These are phyloP conservation scores for Acrodontium crateriforme DNA, from an alignment of 2,329 filamentous ascomycete species.

Conservation along the genomic window DNA sequence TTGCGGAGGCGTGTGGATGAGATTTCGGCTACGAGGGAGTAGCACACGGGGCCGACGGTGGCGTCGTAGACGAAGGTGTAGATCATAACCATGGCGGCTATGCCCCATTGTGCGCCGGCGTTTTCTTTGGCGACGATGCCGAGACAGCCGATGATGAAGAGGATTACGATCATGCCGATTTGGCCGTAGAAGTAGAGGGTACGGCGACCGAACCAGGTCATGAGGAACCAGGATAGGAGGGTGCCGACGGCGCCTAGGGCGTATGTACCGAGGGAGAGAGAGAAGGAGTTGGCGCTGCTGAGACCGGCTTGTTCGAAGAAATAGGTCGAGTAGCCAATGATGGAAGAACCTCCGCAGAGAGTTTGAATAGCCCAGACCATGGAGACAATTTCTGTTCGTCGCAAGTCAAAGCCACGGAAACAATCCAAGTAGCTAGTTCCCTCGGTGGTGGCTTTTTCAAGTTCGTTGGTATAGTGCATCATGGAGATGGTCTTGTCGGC, in stretches of 20 bases:
- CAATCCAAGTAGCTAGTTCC: constrained; percentile 37
- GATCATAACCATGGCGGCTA: constrained; percentile 14
- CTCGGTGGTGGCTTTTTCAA: constrained; percentile 38
- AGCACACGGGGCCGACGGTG: constrained; percentile 19
- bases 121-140: constrained; percentile 5
- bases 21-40: constrained; percentile 18
- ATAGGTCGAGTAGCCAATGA: constrained; percentile 24
- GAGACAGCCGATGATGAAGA: constrained; percentile 15
- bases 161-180: constrained; percentile 7
- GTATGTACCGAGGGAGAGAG: constrained; percentile 22
- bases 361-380: constrained; percentile 24
- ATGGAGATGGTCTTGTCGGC: constrained; percentile 21
- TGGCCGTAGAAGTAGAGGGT: constrained; percentile 24
- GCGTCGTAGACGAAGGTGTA: constrained; percentile 19
- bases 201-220: constrained; percentile 26
- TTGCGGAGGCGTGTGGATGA: constrained; percentile 16
- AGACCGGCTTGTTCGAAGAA: constrained; percentile 30
- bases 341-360: constrained; percentile 16
- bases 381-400: constrained; percentile 29
- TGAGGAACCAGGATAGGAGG: constrained; percentile 21
- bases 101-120: constrained; percentile 12
- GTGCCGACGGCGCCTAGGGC: constrained; percentile 15
- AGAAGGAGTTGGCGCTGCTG: constrained; percentile 20
- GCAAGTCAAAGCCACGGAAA: constrained; percentile 38
- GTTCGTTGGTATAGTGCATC: constrained; percentile 32